Conservation (phyloP, 306 rosid species). For the Mucuna pruriens region DNA sequence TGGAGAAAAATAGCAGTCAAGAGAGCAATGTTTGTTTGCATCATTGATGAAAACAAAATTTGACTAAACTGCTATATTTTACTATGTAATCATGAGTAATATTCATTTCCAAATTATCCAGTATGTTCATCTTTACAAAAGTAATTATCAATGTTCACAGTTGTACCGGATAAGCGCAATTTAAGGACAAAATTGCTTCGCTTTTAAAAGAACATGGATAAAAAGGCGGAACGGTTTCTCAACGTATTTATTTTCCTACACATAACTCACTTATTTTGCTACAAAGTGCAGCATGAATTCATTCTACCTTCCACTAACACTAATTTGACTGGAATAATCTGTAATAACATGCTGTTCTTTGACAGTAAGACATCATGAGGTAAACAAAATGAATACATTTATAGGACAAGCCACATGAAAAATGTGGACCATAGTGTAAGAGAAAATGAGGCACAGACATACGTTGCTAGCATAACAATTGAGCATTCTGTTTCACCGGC, state of each 20-base stretch:
- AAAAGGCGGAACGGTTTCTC: not conserved
- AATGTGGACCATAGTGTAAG: constrained; percentile 46
- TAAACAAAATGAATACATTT: constrained; percentile 2
- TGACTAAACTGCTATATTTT: not conserved
- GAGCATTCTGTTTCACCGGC: constrained; percentile 46
- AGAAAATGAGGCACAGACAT: constrained; percentile 35
- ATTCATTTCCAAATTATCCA: not conserved
- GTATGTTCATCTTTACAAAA: not conserved
- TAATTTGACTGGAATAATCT: constrained; percentile 17
- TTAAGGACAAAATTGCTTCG: constrained; percentile 15
- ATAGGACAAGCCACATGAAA: constrained; percentile 43
- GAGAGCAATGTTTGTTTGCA: constrained; percentile 28
- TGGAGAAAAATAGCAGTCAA: not conserved
- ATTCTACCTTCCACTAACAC: not conserved
- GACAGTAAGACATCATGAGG: too few species aligned
- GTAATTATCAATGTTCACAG: not conserved
- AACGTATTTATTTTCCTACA: not conserved
- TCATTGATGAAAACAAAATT: not conserved
- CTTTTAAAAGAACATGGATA: constrained; percentile 11
- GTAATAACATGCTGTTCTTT: too few species aligned
- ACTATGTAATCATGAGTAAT: not conserved
- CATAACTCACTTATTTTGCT: not conserved
- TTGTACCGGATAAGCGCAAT: not conserved
- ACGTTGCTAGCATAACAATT: constrained; percentile 45
- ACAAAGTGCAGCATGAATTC: not conserved